Conservation (phyloP, 2,329 filamentous ascomycete genomes). For the Coleophoma cylindrospora region DNA sequence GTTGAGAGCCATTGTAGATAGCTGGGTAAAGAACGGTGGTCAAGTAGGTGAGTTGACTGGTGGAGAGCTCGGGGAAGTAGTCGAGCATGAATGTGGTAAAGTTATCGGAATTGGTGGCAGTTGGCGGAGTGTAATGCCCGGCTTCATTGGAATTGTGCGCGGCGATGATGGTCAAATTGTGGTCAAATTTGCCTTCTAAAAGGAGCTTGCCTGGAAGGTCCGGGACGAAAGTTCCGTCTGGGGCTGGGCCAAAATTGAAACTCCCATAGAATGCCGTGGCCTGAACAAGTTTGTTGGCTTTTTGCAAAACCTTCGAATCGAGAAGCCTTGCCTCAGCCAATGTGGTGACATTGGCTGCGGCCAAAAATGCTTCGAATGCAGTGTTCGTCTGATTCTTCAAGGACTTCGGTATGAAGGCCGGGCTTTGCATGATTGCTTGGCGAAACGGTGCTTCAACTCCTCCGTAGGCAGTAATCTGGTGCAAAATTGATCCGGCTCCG, state of each 20-base stretch:
- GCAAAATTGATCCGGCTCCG: conserved; percentile 44
- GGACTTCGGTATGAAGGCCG: conserved; percentile 5
- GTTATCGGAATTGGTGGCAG: not conserved
- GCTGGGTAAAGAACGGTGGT: not conserved
- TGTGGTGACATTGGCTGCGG: conserved; percentile 27
- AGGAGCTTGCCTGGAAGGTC: conserved; percentile 37
- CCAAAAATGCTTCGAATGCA: conserved; percentile 16
- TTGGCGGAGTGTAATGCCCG: conserved; percentile 29
- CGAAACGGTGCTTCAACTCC: conserved; percentile 33
- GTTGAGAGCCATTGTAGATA: conserved; percentile 1
- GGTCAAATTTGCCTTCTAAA: conserved; percentile 34
- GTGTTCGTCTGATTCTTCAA: not conserved
- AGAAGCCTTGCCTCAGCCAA: conserved; percentile 25
- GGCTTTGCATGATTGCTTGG: conserved; percentile 23
- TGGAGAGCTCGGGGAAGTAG: not conserved
- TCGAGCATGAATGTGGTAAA: not conserved
- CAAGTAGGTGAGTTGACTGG: not conserved
- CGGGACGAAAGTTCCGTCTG: conserved; percentile 42
- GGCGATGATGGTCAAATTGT: conserved; percentile 36
- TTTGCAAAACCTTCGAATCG: conserved; percentile 1
- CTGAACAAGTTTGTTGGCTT: conserved; percentile 22
- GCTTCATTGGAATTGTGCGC: conserved; percentile 36
- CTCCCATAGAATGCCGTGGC: conserved; percentile 28
- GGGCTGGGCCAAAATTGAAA: conserved; percentile 36
- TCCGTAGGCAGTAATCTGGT: conserved; percentile 45